These are phyloP conservation scores for Collybia sp. DNA, from an alignment of 768 basidiomycete genomes.

Conservation along the genomic window DNA sequence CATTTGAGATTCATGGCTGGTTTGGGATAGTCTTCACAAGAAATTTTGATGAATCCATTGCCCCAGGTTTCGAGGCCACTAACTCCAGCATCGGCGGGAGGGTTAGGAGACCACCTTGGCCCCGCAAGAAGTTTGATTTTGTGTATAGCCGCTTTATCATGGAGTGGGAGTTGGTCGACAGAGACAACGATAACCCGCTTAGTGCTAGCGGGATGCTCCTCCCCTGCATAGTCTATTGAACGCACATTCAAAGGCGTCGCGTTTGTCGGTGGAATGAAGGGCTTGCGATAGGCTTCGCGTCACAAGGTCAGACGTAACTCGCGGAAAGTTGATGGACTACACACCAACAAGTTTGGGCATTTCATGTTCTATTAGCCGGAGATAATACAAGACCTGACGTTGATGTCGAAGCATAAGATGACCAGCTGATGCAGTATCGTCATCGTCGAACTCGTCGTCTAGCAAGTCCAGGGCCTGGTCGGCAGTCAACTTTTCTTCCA, in stretches of 20 bases:
- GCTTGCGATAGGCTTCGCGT: slow-evolving; percentile 70
- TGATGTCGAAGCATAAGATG: slow-evolving; percentile 74
- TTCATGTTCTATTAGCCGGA: slow-evolving; percentile 86
- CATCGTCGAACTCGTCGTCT: slow-evolving; percentile 38
- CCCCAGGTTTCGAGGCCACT: slow-evolving; percentile 41
- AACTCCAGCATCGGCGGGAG: slow-evolving; percentile 67
- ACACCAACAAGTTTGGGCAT: slow-evolving; percentile 82
- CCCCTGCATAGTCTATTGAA: slow-evolving; percentile 73
- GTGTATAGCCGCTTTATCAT: slow-evolving; percentile 60
- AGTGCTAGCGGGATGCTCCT: slow-evolving; percentile 62
- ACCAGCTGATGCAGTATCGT: slow-evolving; percentile 67
- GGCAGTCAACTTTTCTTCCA: slow-evolving; percentile 33
- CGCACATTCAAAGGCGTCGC: slow-evolving; percentile 64
- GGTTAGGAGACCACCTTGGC: slow-evolving; percentile 74
- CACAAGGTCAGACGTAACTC: slow-evolving; percentile 1
- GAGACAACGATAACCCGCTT: slow-evolving; percentile 76
- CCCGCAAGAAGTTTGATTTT: slow-evolving; percentile 89
- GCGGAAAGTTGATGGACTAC: slow-evolving; percentile 7
- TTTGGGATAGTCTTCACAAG: slow-evolving; percentile 82
- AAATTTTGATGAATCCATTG: slow-evolving; percentile 86
- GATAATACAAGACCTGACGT: slow-evolving; percentile 67
- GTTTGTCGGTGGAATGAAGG: slow-evolving; percentile 64
- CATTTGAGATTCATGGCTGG: slow-evolving; percentile 90
- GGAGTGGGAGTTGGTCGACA: slow-evolving; percentile 69
- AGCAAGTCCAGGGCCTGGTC: slow-evolving; percentile 41